Base-by-base conservation (phyloP, 306 rosid genomes). In the Psophocarpus tetragonolobus region DNA sequence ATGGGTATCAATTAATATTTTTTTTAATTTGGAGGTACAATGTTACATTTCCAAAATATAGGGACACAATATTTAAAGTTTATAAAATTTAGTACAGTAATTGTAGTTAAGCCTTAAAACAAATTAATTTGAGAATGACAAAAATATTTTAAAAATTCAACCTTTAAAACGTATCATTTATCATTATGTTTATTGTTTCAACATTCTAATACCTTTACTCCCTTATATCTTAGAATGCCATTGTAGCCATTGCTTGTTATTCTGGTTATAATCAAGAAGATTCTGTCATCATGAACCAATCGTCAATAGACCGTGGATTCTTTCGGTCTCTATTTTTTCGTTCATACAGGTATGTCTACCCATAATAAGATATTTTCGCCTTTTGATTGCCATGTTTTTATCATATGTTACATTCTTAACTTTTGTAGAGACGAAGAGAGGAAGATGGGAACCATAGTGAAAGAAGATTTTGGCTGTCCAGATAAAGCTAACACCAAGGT, bases 221-320 rank as follows among this genome's bases (percentile, higher is more conserved):
- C 24, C 45, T 62, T 77, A 38, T 78, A 48, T 58, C 24, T 50
- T 80, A 95, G 99, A 95, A 92, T 86, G 99, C 99, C 77, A 95
- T 95, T 77, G 99, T 95, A 76, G 97, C 99, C 81, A 95, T 95
- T 71, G 77, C 97, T 24, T 92, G 99, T 81, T 95, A 95, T 80
- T 95, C 99, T 53, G 99, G 99, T 71, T 95, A 95, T 76, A 95
- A 95, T 82, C 99, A 95, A 77, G 99, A 95, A 87, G 99, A 95
- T 85, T 95, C 99, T 39, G 99, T 95, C 76, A 95, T 95, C 75
- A 95, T 95, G 99, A 95, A 95, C 85, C 99, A 92, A 77, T 95
- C 99, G 0, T 92, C 99, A 33, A 83, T 95, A 44, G 99, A 95
- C 75, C 99, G 99, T 41, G 99, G 97, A 53, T 95, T 95, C 91